These are phyloP conservation scores for Pythium dissimile DNA, from an alignment of 352 stramenopile species.

Conservation along the genomic window DNA sequence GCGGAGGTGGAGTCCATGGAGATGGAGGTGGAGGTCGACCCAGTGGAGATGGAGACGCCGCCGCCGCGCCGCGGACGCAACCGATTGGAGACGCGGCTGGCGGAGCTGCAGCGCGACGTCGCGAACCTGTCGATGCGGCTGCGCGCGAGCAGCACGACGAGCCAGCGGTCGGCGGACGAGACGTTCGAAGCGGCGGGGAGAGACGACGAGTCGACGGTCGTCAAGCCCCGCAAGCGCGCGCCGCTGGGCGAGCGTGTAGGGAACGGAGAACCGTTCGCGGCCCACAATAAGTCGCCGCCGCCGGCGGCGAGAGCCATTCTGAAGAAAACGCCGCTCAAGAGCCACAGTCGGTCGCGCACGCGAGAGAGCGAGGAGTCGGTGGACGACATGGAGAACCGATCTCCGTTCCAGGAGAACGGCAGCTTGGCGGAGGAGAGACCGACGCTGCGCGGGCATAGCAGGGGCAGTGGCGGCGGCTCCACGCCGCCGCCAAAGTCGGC, in stretches of 20 bases:
- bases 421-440: not conserved
- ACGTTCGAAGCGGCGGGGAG: not conserved
- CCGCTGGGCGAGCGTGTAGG: too few species aligned
- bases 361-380: not conserved
- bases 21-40: not conserved
- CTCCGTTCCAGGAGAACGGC: not conserved
- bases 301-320: conserved; percentile 19
- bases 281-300: conserved; percentile 19
- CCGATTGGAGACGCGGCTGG: conserved; percentile 54
- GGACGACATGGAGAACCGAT: not conserved
- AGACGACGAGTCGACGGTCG: not conserved
- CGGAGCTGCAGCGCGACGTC: conserved; percentile 74
- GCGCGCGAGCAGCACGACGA: conserved; percentile 31
- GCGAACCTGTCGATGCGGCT: conserved; percentile 71
- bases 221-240: not conserved
- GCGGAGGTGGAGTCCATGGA: not conserved
- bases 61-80: conserved; percentile 33
- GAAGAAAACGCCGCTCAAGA: conserved; percentile 3
- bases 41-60: not conserved
- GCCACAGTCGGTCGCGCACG: not conserved
- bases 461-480: too few species aligned
- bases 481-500: conserved; percentile 14
- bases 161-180: conserved; percentile 1
- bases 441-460: not conserved
- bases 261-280: not conserved